Percentiles rank a stretch among this genome's conserved stretches.
These are phyloP conservation scores for Citrus inodora DNA, from an alignment of 345 rosid genomes.

Conservation along the genomic window DNA sequence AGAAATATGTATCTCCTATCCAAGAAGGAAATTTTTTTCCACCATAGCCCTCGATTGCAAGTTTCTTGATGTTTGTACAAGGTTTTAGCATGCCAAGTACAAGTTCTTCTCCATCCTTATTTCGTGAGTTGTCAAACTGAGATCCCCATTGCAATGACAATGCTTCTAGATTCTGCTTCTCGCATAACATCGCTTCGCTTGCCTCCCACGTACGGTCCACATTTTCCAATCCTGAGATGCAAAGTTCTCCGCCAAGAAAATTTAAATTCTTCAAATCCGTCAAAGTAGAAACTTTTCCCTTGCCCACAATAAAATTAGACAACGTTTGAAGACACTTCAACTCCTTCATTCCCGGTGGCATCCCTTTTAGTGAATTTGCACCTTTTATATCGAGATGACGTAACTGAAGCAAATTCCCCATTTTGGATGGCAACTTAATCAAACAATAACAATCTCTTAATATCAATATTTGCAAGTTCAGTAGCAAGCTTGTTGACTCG, in stretches of 20 bases:
- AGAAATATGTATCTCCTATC: neutral
- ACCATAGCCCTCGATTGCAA: neutral
- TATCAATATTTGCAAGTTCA: neutral
- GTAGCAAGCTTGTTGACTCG: neutral
- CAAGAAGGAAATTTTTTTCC: neutral
- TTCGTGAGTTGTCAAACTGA: neutral
- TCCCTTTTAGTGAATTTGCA: neutral
- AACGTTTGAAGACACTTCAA: neutral
- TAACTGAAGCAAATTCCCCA: neutral
- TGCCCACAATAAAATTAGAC: neutral
- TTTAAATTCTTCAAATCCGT: neutral
- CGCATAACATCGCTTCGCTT: neutral
- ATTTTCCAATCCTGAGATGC: neutral
- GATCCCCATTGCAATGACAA: neutral
- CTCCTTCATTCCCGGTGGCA: neutral
- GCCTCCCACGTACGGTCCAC: fast-evolving
- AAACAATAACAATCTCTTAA: neutral
- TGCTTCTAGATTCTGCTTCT: neutral
- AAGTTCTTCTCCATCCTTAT: neutral
- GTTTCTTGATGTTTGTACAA: neutral
- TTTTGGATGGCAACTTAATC: neutral
- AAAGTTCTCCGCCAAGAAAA: neutral
- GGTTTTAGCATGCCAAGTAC: neutral
- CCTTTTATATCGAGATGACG: neutral
- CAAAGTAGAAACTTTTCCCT: neutral